Conservation (phyloP, 257 asterid species). For the Solanum acaule region DNA sequence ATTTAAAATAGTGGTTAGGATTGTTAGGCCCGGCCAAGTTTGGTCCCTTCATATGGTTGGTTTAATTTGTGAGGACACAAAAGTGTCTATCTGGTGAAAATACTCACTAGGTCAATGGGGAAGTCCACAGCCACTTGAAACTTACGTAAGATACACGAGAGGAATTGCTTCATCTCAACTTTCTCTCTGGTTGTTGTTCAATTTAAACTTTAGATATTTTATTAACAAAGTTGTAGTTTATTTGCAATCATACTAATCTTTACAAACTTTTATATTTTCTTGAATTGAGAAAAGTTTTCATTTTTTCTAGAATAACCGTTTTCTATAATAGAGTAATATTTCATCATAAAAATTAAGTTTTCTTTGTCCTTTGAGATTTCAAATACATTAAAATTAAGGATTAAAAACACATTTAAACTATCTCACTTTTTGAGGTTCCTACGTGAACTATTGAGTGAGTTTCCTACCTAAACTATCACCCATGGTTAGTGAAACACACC, state of each 20-base stretch:
- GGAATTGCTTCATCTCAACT: neutral
- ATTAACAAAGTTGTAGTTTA: neutral
- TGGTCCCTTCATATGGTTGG: neutral
- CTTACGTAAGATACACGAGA: neutral
- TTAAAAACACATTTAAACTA: no score
- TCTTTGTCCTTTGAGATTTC: neutral
- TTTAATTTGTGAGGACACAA: neutral
- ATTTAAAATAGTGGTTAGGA: neutral
- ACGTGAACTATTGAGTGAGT: no score
- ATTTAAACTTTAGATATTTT: neutral
- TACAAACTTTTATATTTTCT: neutral
- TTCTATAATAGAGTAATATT: neutral
- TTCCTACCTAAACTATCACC: no score
- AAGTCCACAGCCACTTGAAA: neutral
- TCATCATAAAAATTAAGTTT: neutral
- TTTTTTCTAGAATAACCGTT: no score
- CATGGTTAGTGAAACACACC: neutral
- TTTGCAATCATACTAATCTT: neutral
- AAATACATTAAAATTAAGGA: neutral
- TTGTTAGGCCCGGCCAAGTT: neutral
- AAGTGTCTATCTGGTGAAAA: neutral
- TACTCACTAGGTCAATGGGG: neutral
- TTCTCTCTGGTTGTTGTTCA: neutral
- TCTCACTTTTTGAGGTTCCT: neutral
- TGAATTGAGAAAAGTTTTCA: neutral